A percentile compares a stretch with the other conserved stretches of the same genome.
phyloP scores from a whole-genome alignment of 345 rosid species.

The Odontarrhena argentea region DNA sequence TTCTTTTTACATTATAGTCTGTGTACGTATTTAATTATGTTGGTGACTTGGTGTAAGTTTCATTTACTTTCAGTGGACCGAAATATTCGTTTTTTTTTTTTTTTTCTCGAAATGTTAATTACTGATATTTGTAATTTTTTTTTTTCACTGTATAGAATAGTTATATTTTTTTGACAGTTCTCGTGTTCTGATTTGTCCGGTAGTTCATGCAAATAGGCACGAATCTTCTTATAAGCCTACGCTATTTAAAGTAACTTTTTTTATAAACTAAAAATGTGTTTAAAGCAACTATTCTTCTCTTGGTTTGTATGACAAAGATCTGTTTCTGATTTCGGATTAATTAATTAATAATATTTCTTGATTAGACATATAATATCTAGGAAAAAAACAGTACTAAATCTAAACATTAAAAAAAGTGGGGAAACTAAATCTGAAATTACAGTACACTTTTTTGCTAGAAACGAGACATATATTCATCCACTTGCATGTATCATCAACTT shows the following conservation, averaged over 20 bases:
- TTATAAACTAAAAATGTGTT: not conserved
- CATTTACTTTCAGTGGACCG: slow-evolving; percentile 12
- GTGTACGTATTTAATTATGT: not conserved
- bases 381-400: not conserved
- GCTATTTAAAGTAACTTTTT: slow-evolving; percentile 24
- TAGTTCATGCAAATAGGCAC: slow-evolving; percentile 39
- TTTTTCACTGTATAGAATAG: not conserved
- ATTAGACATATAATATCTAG: slow-evolving; percentile 10
- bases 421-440: slow-evolving; percentile 9
- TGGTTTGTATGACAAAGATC: slow-evolving; percentile 27
- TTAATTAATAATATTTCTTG: not conserved
- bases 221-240: slow-evolving; percentile 35
- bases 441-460: slow-evolving; percentile 19
- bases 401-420: not conserved
- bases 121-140: not conserved
- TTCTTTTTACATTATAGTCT: not conserved
- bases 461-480: slow-evolving; percentile 28
- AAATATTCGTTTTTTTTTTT: slow-evolving; percentile 17
- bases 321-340: slow-evolving; percentile 18
- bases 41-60: not conserved
- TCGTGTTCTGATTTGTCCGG: slow-evolving; percentile 29
- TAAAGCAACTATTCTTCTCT: slow-evolving; percentile 21
- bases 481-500: slow-evolving; percentile 30
- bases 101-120: slow-evolving; percentile 6
- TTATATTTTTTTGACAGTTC: slow-evolving; percentile 1